A percentile compares a stretch with the other conserved stretches of the same genome.
phyloP scores from a whole-genome alignment of 2,329 filamentous ascomycete genomes.

The Pseudocercospora fijiensis region DNA sequence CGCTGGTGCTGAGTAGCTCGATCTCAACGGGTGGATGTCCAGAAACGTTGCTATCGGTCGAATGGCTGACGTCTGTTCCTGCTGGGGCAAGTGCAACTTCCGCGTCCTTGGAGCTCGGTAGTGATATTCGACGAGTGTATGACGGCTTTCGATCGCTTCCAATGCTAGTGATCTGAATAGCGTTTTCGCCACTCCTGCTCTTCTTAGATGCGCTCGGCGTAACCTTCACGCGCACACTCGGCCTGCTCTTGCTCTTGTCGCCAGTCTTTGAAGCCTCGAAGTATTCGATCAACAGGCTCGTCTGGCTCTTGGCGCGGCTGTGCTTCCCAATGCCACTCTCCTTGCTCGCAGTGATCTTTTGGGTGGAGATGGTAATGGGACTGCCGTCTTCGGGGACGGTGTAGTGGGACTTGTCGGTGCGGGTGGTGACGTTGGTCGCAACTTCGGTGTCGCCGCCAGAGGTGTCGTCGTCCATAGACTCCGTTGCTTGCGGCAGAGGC shows the following conservation, averaged over 20 bases:
- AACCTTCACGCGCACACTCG: slow-evolving; percentile 77
- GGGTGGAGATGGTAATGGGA: slow-evolving; percentile 86
- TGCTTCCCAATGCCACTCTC: slow-evolving; percentile 54
- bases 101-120: slow-evolving; percentile 49
- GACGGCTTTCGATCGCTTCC: slow-evolving; percentile 70
- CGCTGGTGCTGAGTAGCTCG: slow-evolving; percentile 72
- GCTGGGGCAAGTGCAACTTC: slow-evolving; percentile 35
- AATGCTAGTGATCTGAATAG: slow-evolving; percentile 82
- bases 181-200: slow-evolving; percentile 56
- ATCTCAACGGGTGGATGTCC: slow-evolving; percentile 76
- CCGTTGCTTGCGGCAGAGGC: slow-evolving; percentile 76
- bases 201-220: slow-evolving; percentile 69
- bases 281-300: slow-evolving; percentile 90
- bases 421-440: slow-evolving; percentile 66
- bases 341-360: slow-evolving; percentile 50
- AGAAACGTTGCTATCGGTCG: slow-evolving; percentile 75
- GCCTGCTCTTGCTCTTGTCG: slow-evolving; percentile 63
- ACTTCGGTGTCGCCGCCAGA: slow-evolving; percentile 52
- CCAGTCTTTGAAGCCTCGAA: slow-evolving; percentile 77
- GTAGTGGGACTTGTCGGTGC: slow-evolving; percentile 70
- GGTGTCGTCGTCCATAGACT: slow-evolving; percentile 58
- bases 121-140: slow-evolving; percentile 66
- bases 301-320: slow-evolving; percentile 68
- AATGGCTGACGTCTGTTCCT: slow-evolving; percentile 61
- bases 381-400: slow-evolving; percentile 84